Conservation (phyloP, 1,284 basidiomycete species). For the Cutaneotrichosporon cyanovorans region DNA sequence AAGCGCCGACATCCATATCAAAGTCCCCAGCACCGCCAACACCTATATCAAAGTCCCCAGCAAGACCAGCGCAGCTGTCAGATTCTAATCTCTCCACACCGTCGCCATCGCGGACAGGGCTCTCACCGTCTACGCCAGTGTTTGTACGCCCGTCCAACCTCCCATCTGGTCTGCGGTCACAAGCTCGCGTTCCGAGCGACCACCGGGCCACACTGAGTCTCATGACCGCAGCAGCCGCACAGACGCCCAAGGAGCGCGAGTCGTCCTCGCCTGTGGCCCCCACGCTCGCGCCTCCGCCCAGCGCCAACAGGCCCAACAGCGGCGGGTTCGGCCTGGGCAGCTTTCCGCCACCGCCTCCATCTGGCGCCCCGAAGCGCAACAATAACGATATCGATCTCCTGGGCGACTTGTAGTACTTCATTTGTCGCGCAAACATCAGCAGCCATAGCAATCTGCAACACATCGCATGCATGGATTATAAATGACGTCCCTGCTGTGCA, state of each 20-base stretch:
- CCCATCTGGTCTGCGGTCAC: not conserved
- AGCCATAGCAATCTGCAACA: too few relatives aligned
- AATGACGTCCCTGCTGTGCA: too few relatives aligned
- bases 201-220: constrained; percentile 8
- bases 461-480: too few relatives aligned
- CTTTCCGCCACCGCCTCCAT: not conserved
- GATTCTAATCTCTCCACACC: too few relatives aligned
- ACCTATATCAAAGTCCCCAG: not conserved
- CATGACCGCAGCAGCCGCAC: not conserved
- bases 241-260: not conserved
- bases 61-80: not conserved
- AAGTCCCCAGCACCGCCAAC: not conserved
- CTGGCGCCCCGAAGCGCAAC: not conserved
- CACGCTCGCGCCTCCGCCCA: not conserved
- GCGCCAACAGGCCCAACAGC: too few relatives aligned
- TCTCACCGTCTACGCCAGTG: not conserved
- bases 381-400: not conserved
- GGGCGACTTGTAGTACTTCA: not conserved
- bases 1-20: not conserved
- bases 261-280: not conserved
- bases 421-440: too few relatives aligned
- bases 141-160: not conserved
- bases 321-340: not conserved
- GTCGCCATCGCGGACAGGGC: too few relatives aligned
- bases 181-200: constrained; percentile 4